These are phyloP conservation scores for Biscutella laevigata DNA, from an alignment of 441 rosid species.

Conservation along the genomic window DNA sequence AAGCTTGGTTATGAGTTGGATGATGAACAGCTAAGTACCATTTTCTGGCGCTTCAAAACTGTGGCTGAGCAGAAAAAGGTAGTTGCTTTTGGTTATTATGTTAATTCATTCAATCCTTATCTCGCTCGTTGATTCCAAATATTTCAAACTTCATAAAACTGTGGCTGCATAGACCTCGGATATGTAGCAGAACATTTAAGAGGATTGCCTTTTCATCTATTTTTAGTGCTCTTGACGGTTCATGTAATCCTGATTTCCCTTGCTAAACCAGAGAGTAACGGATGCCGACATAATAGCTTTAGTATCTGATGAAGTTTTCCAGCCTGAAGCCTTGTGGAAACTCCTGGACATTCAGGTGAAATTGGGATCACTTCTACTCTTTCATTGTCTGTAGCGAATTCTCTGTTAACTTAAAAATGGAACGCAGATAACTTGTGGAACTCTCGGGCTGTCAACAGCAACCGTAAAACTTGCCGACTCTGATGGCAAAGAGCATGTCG, in stretches of 20 bases:
- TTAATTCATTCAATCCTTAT: not conserved
- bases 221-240: constrained; percentile 5
- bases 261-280: constrained; percentile 56
- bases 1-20: constrained; percentile 84
- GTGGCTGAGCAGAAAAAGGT: constrained; percentile 94
- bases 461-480: constrained; percentile 70
- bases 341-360: constrained; percentile 74
- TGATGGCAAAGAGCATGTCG: constrained; percentile 58
- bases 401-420: not conserved
- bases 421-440: constrained; percentile 78
- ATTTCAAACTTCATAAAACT: not conserved
- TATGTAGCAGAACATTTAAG: not conserved
- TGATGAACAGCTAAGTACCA: constrained; percentile 59
- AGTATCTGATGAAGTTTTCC: constrained; percentile 94
- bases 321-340: constrained; percentile 82
- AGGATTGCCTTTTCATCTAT: not conserved
- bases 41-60: constrained; percentile 79
- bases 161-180: not conserved
- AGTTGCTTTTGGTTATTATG: not conserved
- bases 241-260: constrained; percentile 18
- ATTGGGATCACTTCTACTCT: not conserved
- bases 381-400: not conserved
- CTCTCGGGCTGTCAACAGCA: constrained; percentile 81
- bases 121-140: not conserved
- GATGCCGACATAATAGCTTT: constrained; percentile 83